Percentiles rank a stretch among this genome's conserved stretches.
Evolutionary conservation across 495 filamentous ascomycete genomes (phyloP).

Genomic region (Lasiosphaeria hispida): DNA sequence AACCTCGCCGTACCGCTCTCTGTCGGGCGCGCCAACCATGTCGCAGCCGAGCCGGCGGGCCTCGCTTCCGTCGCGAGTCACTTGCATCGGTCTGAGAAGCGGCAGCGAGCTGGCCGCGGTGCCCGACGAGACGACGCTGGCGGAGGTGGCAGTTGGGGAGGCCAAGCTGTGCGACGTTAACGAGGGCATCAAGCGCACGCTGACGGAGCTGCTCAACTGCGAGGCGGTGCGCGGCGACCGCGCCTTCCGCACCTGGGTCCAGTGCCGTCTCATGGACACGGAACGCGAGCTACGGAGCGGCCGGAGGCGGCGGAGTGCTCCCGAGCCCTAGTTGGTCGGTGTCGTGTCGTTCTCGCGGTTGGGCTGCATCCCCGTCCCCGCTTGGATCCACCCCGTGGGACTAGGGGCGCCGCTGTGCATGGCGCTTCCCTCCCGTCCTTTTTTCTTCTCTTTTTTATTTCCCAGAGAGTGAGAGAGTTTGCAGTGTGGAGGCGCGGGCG

Average conservation of each 20-base stretch:
- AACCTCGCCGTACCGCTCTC: conserved; percentile 11
- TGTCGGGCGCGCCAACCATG: conserved; percentile 17
- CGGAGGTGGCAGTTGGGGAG: conserved; percentile 51
- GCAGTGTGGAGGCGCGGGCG: no score
- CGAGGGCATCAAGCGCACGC: conserved; percentile 60
- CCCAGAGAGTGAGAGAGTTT: no score
- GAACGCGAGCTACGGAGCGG: conserved; percentile 57
- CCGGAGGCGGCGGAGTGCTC: conserved; percentile 41
- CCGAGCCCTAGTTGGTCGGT: conserved; percentile 19
- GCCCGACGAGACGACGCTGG: conserved; percentile 33
- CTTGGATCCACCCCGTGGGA: no score
- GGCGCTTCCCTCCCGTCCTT: no score
- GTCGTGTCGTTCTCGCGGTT: background rate
- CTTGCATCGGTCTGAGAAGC: background rate
- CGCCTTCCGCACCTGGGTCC: conserved; percentile 61
- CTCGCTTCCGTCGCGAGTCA: conserved; percentile 23
- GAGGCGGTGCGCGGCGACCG: conserved; percentile 52
- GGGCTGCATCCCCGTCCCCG: no score
- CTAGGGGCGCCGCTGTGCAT: no score
- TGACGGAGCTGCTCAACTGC: conserved; percentile 67
- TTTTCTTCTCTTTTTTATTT: no score
- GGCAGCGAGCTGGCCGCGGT: conserved; percentile 34
- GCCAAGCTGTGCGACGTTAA: conserved; percentile 58
- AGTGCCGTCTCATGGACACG: conserved; percentile 61
- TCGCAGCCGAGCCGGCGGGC: conserved; percentile 28